Conservation (phyloP, 345 rosid species). For the Acer saccharum region DNA sequence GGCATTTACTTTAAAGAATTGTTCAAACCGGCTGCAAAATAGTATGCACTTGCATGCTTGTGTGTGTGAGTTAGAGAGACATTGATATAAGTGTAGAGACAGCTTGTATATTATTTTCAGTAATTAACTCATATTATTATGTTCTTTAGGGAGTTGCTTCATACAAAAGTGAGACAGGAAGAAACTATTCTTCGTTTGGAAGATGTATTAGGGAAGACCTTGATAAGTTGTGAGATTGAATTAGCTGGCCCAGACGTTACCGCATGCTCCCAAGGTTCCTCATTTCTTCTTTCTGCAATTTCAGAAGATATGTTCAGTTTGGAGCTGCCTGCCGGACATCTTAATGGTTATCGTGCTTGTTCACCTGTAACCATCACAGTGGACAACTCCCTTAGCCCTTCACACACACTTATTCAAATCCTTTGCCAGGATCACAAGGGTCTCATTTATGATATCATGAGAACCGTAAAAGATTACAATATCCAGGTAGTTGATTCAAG, state of each 20-base stretch:
- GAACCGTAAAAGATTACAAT: constrained; percentile 66
- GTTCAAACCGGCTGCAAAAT: neutral
- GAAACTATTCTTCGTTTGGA: constrained; percentile 44
- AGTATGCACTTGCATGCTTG: neutral
- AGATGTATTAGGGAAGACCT: constrained; percentile 45
- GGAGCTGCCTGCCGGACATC: constrained; percentile 39
- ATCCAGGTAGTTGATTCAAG: constrained; percentile 45
- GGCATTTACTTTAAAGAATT: neutral
- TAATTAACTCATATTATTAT: neutral
- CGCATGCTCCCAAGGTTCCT: constrained; percentile 59
- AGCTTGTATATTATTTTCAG: neutral
- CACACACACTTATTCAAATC: constrained; percentile 62
- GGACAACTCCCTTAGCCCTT: constrained; percentile 62
- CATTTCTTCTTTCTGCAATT: constrained; percentile 59
- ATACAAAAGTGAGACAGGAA: constrained; percentile 43
- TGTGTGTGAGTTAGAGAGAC: neutral
- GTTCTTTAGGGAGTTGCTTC: constrained; percentile 54
- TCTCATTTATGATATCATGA: constrained; percentile 64
- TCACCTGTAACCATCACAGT: constrained; percentile 40
- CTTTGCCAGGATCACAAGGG: constrained; percentile 74
- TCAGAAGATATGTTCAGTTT: constrained; percentile 50
- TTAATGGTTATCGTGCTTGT: constrained; percentile 40
- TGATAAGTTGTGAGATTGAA: constrained; percentile 71
- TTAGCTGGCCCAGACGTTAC: constrained; percentile 49
- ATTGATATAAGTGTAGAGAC: neutral